Percentiles rank a stretch among this genome's conserved stretches.
phyloP scores from a whole-genome alignment of 2,329 filamentous ascomycete genomes.

The Beauveria sp. region DNA sequence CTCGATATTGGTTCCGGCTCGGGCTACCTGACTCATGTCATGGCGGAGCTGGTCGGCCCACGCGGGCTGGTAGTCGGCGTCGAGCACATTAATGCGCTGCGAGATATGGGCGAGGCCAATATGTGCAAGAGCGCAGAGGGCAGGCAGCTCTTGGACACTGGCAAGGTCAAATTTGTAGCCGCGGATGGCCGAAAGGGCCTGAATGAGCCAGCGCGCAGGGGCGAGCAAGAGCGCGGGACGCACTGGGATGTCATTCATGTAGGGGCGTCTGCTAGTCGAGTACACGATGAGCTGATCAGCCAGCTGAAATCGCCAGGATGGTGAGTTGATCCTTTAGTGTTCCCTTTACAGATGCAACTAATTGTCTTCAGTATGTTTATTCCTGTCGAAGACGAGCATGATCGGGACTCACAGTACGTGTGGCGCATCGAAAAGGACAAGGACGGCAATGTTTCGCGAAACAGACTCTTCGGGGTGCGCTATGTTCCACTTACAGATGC shows the following conservation, averaged over 20 bases:
- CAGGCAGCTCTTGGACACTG: constrained; percentile 49
- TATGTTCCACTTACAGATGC: constrained; percentile 75
- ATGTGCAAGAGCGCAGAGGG: constrained; percentile 58
- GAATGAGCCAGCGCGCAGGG: constrained; percentile 35
- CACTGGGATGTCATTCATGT: constrained; percentile 94
- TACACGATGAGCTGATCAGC: constrained; percentile 65
- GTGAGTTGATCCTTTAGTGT: constrained; percentile 24
- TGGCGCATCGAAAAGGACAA: constrained; percentile 68
- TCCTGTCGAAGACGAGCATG: constrained; percentile 54
- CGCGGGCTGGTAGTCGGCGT: constrained; percentile 56
- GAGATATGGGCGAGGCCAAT: constrained; percentile 56
- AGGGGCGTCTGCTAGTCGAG: constrained; percentile 69
- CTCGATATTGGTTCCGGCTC: constrained; percentile 70
- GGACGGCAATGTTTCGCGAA: constrained; percentile 52
- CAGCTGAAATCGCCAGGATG: constrained; percentile 74
- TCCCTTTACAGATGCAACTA: constrained; percentile 16
- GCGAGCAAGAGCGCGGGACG: constrained; percentile 38
- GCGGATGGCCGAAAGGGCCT: constrained; percentile 68
- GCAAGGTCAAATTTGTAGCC: constrained; percentile 62
- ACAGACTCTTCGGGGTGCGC: constrained; percentile 60
- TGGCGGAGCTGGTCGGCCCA: constrained; percentile 66
- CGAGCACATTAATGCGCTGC: constrained; percentile 62
- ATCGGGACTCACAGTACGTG: constrained; percentile 51
- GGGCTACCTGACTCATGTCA: constrained; percentile 80
- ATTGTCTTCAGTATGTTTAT: constrained; percentile 57